Evolutionary conservation across 257 asterid genomes (phyloP), one percentile per base, ranked within the genome.

Genomic region (Craterostigma plantagineum): DNA sequence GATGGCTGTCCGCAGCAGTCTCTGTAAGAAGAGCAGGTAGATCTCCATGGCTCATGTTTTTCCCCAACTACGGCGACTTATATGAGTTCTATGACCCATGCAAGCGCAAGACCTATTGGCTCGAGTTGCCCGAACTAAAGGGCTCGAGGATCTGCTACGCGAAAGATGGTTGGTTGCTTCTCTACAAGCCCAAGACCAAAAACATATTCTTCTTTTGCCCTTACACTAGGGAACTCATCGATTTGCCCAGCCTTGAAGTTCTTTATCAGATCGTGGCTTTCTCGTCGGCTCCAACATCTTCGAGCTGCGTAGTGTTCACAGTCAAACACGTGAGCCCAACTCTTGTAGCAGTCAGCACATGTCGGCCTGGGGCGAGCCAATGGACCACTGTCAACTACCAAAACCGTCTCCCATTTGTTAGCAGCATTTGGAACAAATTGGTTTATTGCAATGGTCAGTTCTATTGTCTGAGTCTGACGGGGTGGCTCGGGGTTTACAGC

Each of bases 41-140:
- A 55, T 57, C 87, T 16, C 92, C 94, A 11, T 86, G 81, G 94
- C 76, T 86, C 36, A 75, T 86, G 92, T 73, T 63, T 15, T 56
- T 76, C 60, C 84, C 96, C 0, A 86, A 69, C 57, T 56, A 57
- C 9, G 91, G 86, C 10, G 71, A 80, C 64, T 34, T 66, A 55
- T 74, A 69, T 9, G 96, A 80, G 56, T 77, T 85, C 65, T 85
- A 77, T 13, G 94, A 85, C 59, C 96, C 96, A 45, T 66, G 66
- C 17, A 46, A 50, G 45, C 77, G 92, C 33, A 67, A 58, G 48
- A 68, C 70, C 33, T 62, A 75, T 59, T 66, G 69, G 53, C 77
- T 70, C 9, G 83, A 77, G 56, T 50, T 86, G 63, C 92, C 94
- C 0, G 91, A 81, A 76, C 71, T 86, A 46, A 54, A 59, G 9